Percentiles rank a stretch among this genome's conserved stretches.
These are phyloP conservation scores for Backusella liffmaniae DNA, from an alignment of 192 early-diverging fungal species.

Conservation along the genomic window DNA sequence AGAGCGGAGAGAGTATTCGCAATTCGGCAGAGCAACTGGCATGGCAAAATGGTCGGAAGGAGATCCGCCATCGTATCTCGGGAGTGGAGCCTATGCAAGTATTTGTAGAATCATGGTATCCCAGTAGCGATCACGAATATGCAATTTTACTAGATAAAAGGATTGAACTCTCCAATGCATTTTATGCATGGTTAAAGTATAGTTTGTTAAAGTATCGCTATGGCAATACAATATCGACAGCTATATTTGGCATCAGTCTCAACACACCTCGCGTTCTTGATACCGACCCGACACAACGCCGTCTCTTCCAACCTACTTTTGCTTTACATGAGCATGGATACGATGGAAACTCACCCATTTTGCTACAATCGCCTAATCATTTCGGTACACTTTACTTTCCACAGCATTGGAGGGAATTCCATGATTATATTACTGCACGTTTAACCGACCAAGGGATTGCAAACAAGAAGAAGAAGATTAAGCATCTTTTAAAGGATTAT, in stretches of 20 bases:
- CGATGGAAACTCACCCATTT: slow-evolving; percentile 42
- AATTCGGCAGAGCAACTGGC: slow-evolving; percentile 42
- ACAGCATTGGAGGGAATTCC: slow-evolving; percentile 60
- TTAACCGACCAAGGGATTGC: slow-evolving; percentile 38
- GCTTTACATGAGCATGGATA: slow-evolving; percentile 38
- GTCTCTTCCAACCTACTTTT: slow-evolving; percentile 41
- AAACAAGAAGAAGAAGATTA: slow-evolving; percentile 19
- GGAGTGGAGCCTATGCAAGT: slow-evolving; percentile 49
- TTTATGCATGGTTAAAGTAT: slow-evolving; percentile 56
- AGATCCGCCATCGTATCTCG: slow-evolving; percentile 47
- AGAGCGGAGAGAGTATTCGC: slow-evolving; percentile 43
- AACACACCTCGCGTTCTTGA: slow-evolving; percentile 51
- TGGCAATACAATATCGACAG: slow-evolving; percentile 11
- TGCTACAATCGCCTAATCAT: slow-evolving; percentile 50
- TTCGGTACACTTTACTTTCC: slow-evolving; percentile 59
- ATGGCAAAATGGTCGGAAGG: slow-evolving; percentile 49
- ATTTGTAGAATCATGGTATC: slow-evolving; percentile 59
- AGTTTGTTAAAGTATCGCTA: slow-evolving; percentile 54
- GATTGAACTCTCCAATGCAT: slow-evolving; percentile 52
- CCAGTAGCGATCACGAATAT: slow-evolving; percentile 49
- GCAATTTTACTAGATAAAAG: slow-evolving; percentile 56
- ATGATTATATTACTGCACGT: slow-evolving; percentile 53
- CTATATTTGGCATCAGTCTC: slow-evolving; percentile 55
- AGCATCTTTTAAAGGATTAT: slow-evolving; percentile 44
- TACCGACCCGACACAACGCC: slow-evolving; percentile 40